Evolutionary conservation across 768 basidiomycete species (phyloP), one percentile per base, ranked within the genome.

Genomic region (Tricholoma matsutake): DNA sequence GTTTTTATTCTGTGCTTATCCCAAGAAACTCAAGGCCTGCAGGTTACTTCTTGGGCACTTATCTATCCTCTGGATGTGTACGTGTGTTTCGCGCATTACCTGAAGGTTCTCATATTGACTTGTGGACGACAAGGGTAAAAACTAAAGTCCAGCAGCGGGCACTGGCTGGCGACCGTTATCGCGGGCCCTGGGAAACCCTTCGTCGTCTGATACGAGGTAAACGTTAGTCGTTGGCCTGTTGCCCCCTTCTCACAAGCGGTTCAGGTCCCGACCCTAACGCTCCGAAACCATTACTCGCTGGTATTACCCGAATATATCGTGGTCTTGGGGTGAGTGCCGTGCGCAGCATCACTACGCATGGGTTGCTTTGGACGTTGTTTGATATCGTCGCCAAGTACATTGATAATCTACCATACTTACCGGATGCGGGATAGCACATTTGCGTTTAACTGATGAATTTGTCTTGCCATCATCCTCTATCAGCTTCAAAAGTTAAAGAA

Each of bases 31-130:
- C 39, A 60, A 41, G 37, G 32, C 20, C 37, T 25, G 25, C 57
- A 83, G 82, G 82, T 89, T 43, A 86, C 87, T 52, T 91, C 89
- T 47, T 94, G 92, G 92, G 90, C 90, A 51, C 72, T 92, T 31
- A 96, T 98, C 61, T 98, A 98, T 80, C 95, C 95, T 11, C 82
- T 96, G 56, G 94, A 96, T 71, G 94, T 96, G 91, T 91, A 76
- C 74, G 87, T 75, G 2, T 56, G 32, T 39, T 32, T 35, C 20
- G 56, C 43, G 39, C 28, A 11, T 49, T 45, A 49, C 51, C 64
- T 3, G 43, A 8, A 47, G 4, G 41, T 54, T 29, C 11, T 41
- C 32, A 61, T 41, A 54, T 39, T 54, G 63, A 59, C 57, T 41
- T 60, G 65, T 45, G 67, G 59, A 41, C 67, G 16, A 31, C 32